phyloP scores from a whole-genome alignment of 2,329 filamentous ascomycete genomes.

The Albophoma yamanashiensis region DNA sequence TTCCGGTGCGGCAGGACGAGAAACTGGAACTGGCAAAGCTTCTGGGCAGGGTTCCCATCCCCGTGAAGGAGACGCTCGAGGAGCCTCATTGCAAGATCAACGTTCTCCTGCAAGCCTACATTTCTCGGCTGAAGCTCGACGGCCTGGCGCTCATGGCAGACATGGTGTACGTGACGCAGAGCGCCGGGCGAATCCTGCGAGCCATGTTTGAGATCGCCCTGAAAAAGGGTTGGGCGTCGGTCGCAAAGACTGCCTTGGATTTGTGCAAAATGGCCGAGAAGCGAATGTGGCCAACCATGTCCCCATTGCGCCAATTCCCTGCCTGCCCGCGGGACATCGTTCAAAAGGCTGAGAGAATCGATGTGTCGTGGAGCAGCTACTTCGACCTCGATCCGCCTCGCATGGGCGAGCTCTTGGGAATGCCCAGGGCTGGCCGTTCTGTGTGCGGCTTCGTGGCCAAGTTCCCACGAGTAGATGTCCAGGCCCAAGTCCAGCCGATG shows the following conservation, averaged over 20 bases:
- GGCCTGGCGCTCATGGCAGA: constrained; percentile 95
- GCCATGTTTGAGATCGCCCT: constrained; percentile 96
- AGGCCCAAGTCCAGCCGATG: constrained; percentile 89
- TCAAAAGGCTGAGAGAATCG: constrained; percentile 86
- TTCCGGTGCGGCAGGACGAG: constrained; percentile 93
- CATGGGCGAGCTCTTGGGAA: constrained; percentile 87
- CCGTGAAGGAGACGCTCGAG: constrained; percentile 95
- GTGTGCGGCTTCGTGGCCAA: constrained; percentile 84
- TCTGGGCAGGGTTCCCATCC: constrained; percentile 80
- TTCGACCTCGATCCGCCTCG: constrained; percentile 93
- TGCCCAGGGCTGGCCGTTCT: constrained; percentile 76
- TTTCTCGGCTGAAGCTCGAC: constrained; percentile 87
- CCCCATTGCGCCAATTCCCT: constrained; percentile 83
- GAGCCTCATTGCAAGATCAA: constrained; percentile 98
- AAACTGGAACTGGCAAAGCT: constrained; percentile 93
- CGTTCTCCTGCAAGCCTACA: constrained; percentile 90
- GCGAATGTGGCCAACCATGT: constrained; percentile 99
- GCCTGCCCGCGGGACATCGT: constrained; percentile 75
- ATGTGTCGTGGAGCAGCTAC: constrained; percentile 87
- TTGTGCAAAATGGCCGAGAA: constrained; percentile 99
- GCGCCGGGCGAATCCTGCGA: constrained; percentile 86
- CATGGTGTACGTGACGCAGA: constrained; percentile 97
- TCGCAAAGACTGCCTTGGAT: constrained; percentile 84
- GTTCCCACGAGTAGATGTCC: constrained; percentile 85
- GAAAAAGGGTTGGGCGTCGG: constrained; percentile 90